Evolutionary conservation across 2,329 filamentous ascomycete species (phyloP), one percentile per base, ranked within the genome.

Genomic region (Exophiala calicioides): DNA sequence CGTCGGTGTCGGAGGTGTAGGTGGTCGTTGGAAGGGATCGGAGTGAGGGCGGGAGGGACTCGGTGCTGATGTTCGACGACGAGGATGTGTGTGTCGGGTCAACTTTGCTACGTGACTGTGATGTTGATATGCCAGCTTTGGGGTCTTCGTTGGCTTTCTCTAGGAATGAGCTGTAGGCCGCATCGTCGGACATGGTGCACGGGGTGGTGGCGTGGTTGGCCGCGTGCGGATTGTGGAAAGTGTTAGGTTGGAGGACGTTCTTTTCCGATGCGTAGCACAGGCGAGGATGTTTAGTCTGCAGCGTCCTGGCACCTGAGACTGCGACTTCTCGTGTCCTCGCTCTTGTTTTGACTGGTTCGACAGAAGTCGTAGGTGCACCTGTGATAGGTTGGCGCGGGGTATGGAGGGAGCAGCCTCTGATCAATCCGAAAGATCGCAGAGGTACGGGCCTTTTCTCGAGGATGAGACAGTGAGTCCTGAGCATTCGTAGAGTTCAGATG

Each of bases 111-210:
- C 35, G 48, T 21, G 35, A 27, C 36, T 58, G 50, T 9, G 55
- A 58, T 7, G 56, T 55, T 8, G 50, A 52, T 19, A 47, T 52
- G 30, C 61, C 62, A 4, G 63, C 64, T 44, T 68, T 63, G 7
- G 68, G 69, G 63, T 90, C 84, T 61, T 82, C 74, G 71, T 95
- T 95, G 43, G 89, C 88, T 73, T 93, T 93, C 65, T 93, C 79
- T 47, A 96, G 76, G 65, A 96, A 95, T 50, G 85, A 75, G 68
- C 83, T 80, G 74, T 95, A 96, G 53, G 86, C 85, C 52, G 86
- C 82, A 75, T 95, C 89, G 43, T 82, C 84, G 13, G 70, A 64
- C 71, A 74, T 74, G 46, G 52, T 62, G 54, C n/a, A 21, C 15
- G 23, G n/a, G n/a, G 10, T 23, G 3, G 15, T 12, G 27, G 19